A percentile compares a stretch with the other conserved stretches of the same genome.
These are phyloP conservation scores for Rhodocollybia butyracea DNA, from an alignment of 768 basidiomycete species.

Conservation along the genomic window DNA sequence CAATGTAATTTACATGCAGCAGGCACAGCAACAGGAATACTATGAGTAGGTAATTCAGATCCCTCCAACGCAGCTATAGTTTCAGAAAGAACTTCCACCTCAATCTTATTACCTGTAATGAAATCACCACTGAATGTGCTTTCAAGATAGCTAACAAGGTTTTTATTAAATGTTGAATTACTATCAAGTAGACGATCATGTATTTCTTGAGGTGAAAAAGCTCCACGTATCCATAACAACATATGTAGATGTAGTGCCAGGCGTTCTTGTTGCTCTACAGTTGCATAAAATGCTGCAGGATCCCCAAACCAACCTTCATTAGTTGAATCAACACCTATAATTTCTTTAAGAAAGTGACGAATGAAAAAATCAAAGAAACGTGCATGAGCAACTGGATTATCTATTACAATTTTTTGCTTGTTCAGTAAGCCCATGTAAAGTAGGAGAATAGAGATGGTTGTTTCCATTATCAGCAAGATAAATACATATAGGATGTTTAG, in stretches of 20 bases:
- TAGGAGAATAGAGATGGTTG: background rate
- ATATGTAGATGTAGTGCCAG: constrained; percentile 20
- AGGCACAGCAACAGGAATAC: background rate
- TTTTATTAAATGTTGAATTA: background rate
- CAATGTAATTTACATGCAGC: background rate
- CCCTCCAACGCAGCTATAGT: too few species aligned
- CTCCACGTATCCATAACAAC: constrained; percentile 16
- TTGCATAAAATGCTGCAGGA: constrained; percentile 19
- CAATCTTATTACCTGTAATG: background rate
- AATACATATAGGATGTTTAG: background rate
- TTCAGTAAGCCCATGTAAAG: background rate
- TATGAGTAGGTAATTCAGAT: background rate
- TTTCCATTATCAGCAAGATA: constrained; percentile 1
- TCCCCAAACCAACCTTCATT: constrained; percentile 12
- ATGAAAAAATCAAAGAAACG: constrained; percentile 18
- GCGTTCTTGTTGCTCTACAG: constrained; percentile 20
- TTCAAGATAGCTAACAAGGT: constrained; percentile 1
- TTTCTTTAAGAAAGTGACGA: constrained; percentile 14
- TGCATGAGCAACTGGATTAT: constrained; percentile 18
- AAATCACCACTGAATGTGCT: constrained; percentile 6
- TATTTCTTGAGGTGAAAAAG: constrained; percentile 7
- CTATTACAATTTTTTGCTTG: background rate
- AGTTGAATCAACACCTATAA: constrained; percentile 7
- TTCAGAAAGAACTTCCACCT: background rate
- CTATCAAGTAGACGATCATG: background rate